Percentiles rank a stretch among this genome's conserved stretches.
phyloP scores from a whole-genome alignment of 768 basidiomycete genomes.

The Boletus patriciae region DNA sequence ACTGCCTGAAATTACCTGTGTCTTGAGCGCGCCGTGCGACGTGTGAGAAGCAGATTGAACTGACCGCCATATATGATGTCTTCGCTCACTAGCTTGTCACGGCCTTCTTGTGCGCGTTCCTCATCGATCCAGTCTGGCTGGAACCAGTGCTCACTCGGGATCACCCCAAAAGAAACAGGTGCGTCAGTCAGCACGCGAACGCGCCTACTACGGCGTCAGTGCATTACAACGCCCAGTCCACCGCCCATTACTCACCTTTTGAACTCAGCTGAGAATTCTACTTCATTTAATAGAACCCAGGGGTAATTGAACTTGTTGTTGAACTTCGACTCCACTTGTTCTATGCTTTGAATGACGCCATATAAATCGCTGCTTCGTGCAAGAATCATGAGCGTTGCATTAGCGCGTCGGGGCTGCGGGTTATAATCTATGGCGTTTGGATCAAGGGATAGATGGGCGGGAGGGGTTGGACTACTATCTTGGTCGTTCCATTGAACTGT shows the following conservation, averaged over 20 bases:
- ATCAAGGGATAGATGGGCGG: constrained; percentile 3
- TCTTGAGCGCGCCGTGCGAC: background rate
- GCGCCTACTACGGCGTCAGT: constrained; percentile 30
- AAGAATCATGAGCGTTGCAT: constrained; percentile 60
- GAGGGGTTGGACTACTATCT: background rate
- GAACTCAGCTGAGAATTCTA: constrained; percentile 54
- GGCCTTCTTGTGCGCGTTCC: constrained; percentile 49
- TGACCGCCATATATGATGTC: constrained; percentile 52
- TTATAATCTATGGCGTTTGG: background rate
- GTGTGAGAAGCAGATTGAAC: constrained; percentile 16
- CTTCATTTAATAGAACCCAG: constrained; percentile 66
- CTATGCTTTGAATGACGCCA: constrained; percentile 48
- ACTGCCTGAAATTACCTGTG: constrained; percentile 35
- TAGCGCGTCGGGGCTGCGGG: constrained; percentile 37
- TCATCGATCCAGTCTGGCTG: constrained; percentile 79
- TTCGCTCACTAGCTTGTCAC: constrained; percentile 50
- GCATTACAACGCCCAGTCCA: background rate
- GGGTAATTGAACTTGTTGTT: constrained; percentile 60
- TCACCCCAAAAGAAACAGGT: constrained; percentile 52
- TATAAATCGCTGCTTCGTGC: constrained; percentile 49
- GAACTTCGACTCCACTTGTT: constrained; percentile 57
- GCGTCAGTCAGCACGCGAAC: constrained; percentile 40
- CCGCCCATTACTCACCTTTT: constrained; percentile 35
- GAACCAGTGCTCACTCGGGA: constrained; percentile 63
- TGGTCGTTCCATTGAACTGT: constrained; percentile 1